phyloP scores from a whole-genome alignment of 2,329 filamentous ascomycete genomes.

The Cytospora mali region DNA sequence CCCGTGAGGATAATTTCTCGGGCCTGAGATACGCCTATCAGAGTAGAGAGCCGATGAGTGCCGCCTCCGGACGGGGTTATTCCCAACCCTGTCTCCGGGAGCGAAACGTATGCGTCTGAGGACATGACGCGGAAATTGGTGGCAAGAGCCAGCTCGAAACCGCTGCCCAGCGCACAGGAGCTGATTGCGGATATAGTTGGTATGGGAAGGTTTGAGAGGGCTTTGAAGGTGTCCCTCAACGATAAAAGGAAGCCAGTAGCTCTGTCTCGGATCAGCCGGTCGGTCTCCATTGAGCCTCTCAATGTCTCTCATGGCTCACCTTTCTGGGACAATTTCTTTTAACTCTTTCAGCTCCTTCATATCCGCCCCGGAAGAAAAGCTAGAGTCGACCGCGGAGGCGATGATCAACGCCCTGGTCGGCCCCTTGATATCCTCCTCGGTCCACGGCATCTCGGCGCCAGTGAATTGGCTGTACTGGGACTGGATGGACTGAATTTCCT shows the following conservation, averaged over 20 bases:
- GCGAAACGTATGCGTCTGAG: constrained; percentile 74
- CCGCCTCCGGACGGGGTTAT: constrained; percentile 96
- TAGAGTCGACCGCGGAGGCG: constrained; percentile 78
- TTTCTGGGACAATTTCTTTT: constrained; percentile 68
- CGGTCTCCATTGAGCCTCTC: background rate
- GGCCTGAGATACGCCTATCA: constrained; percentile 82
- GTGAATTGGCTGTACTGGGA: constrained; percentile 57
- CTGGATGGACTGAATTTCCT: constrained; percentile 73
- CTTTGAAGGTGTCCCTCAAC: constrained; percentile 75
- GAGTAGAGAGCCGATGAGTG: constrained; percentile 79
- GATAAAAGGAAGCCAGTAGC: constrained; percentile 75
- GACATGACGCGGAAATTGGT: constrained; percentile 87
- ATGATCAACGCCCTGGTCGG: constrained; percentile 81
- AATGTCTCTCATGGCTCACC: constrained; percentile 57
- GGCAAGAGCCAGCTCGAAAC: constrained; percentile 86
- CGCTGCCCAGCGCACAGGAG: constrained; percentile 86
- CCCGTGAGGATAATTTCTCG: constrained; percentile 90
- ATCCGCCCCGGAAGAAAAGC: constrained; percentile 94
- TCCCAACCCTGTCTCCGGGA: constrained; percentile 89
- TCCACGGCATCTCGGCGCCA: constrained; percentile 53
- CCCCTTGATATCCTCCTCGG: constrained; percentile 49
- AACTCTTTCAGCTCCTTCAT: constrained; percentile 84
- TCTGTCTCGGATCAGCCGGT: constrained; percentile 47
- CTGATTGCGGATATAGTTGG: constrained; percentile 89
- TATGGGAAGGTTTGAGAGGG: constrained; percentile 75